A percentile compares a stretch with the other conserved stretches of the same genome.
Evolutionary conservation across 352 stramenopile species (phyloP).

Genomic region (Phytopythium aichiense): DNA sequence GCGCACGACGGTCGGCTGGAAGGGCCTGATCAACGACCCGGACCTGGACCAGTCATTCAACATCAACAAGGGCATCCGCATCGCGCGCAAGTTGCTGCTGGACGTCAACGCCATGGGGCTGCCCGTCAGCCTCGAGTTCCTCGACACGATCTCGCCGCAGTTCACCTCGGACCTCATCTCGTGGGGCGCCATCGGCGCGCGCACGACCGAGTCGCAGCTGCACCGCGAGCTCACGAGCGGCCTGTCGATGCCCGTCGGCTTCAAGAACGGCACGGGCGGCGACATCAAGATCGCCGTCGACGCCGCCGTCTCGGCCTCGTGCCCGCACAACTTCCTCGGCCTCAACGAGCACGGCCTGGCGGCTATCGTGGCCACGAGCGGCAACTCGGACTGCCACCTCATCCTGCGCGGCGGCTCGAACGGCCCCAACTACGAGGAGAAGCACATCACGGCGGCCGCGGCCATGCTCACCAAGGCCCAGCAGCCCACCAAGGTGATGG

Average conservation of each 20-base stretch:
- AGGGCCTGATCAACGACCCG: conserved; percentile 84
- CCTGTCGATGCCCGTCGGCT: conserved; percentile 79
- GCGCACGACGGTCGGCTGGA: conserved; percentile 81
- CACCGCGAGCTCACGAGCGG: conserved; percentile 79
- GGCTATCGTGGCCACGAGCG: conserved; percentile 81
- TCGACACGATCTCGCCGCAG: conserved; percentile 81
- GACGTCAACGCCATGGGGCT: conserved; percentile 80
- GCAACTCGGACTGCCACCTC: conserved; percentile 83
- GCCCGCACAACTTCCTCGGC: conserved; percentile 78
- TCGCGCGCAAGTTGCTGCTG: conserved; percentile 79
- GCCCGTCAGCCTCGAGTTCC: conserved; percentile 71
- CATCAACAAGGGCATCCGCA: conserved; percentile 86
- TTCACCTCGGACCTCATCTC: conserved; percentile 76
- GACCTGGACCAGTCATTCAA: conserved; percentile 82
- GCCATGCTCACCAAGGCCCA: conserved; percentile 59
- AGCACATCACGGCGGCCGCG: conserved; percentile 62
- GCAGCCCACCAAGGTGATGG: conserved; percentile 76
- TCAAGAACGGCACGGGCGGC: conserved; percentile 83
- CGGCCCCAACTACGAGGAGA: conserved; percentile 80
- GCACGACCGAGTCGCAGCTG: conserved; percentile 81
- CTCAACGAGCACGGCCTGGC: conserved; percentile 79
- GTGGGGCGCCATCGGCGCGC: conserved; percentile 80
- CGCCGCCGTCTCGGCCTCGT: conserved; percentile 56
- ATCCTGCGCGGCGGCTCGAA: conserved; percentile 72
- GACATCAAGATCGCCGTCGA: conserved; percentile 82